These are phyloP conservation scores for Eustoma russellianum DNA, from an alignment of 257 asterid genomes.

Conservation along the genomic window DNA sequence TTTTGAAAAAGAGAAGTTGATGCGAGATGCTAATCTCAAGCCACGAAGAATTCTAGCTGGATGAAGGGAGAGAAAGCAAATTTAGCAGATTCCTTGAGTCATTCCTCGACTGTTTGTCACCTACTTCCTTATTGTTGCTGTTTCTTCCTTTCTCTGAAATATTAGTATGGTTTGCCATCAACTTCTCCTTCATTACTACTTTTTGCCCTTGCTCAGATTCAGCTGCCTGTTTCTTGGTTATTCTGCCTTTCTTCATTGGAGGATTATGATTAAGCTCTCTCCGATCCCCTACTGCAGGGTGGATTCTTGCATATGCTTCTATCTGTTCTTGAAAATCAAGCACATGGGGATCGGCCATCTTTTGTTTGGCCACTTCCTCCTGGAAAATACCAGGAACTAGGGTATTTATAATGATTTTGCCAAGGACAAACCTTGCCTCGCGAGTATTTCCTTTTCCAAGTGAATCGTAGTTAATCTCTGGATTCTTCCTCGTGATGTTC, in stretches of 20 bases:
- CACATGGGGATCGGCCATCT: constrained; percentile 15
- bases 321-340: constrained; percentile 12
- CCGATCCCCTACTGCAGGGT: constrained; percentile 6
- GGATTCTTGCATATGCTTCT: constrained; percentile 8
- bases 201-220: constrained; percentile 8
- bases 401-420: constrained; percentile 48
- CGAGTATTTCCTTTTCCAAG: constrained; percentile 30
- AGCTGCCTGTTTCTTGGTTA: constrained; percentile 8
- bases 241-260: constrained; percentile 7
- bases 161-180: constrained; percentile 1
- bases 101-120: not conserved
- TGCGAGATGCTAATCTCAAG: constrained; percentile 92
- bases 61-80: not conserved
- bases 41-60: constrained; percentile 96
- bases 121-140: constrained; percentile 5
- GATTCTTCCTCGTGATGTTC: constrained; percentile 11
- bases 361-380: constrained; percentile 10
- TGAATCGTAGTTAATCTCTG: constrained; percentile 25
- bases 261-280: constrained; percentile 6
- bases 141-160: constrained; percentile 6
- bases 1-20: constrained; percentile 55
- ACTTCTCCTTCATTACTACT: constrained; percentile 16
- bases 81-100: constrained; percentile 5
- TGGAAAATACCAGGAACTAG: constrained; percentile 22
- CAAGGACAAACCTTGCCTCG: constrained; percentile 67